These are phyloP conservation scores for Vitis rupestris DNA, from an alignment of 164 flowering plant species.

Conservation along the genomic window DNA sequence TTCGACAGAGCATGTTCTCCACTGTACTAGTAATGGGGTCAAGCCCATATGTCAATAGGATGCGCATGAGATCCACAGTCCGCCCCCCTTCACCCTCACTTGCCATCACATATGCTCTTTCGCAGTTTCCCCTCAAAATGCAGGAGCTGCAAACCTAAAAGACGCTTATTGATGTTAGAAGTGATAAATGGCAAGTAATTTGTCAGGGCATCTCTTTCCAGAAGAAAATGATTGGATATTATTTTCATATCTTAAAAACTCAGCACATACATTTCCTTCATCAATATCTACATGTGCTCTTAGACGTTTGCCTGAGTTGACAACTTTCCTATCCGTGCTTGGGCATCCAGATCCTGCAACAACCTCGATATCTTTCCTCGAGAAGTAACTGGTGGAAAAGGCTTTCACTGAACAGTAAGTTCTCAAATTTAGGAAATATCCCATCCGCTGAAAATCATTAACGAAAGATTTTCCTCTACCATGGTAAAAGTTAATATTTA, in stretches of 20 bases:
- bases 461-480: no score
- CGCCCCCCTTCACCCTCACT: slow-evolving; percentile 65
- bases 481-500: no score
- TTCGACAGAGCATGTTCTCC: slow-evolving; percentile 51
- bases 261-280: slow-evolving; percentile 70
- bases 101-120: slow-evolving; percentile 78
- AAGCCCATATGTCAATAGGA: slow-evolving; percentile 72
- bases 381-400: slow-evolving; percentile 50
- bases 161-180: slow-evolving; percentile 9
- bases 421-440: neutral
- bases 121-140: slow-evolving; percentile 77
- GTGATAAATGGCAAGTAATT: neutral
- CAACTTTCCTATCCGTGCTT: slow-evolving; percentile 81
- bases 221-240: neutral
- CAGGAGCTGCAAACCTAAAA: slow-evolving; percentile 84
- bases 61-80: slow-evolving; percentile 86
- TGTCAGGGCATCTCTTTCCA: neutral
- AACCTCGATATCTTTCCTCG: slow-evolving; percentile 59
- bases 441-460: no score
- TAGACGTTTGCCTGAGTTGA: slow-evolving; percentile 88
- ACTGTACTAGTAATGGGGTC: slow-evolving; percentile 45
- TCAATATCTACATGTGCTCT: slow-evolving; percentile 71
- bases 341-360: slow-evolving; percentile 79
- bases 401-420: neutral
- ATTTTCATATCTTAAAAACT: neutral